A percentile compares a stretch with the other conserved stretches of the same genome.
phyloP scores from a whole-genome alignment of 257 asterid genomes.

The Scutellaria minor region DNA sequence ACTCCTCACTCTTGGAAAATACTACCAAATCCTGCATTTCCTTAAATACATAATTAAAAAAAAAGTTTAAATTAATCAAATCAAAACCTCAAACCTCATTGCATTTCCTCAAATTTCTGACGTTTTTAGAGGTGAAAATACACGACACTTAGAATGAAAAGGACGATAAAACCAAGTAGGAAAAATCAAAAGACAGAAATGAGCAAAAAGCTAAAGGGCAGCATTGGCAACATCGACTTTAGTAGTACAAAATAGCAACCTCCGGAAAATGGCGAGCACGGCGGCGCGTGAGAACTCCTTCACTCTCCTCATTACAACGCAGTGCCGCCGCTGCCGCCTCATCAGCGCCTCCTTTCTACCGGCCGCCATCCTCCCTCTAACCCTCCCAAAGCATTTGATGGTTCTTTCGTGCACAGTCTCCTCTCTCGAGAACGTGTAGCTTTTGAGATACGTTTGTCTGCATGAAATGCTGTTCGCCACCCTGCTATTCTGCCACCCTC shows the following conservation, averaged over 20 bases:
- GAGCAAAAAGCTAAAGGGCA: background rate
- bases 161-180: background rate
- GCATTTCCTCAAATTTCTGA: no score
- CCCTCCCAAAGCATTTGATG: constrained; percentile 55
- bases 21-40: no score
- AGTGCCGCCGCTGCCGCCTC: constrained; percentile 36
- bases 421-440: constrained; percentile 72
- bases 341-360: constrained; percentile 30
- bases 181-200: background rate
- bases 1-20: no score
- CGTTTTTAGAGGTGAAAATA: no score
- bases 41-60: no score
- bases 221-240: constrained; percentile 54
- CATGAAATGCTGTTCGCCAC: constrained; percentile 66
- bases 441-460: constrained; percentile 63
- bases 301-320: constrained; percentile 43
- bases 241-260: constrained; percentile 58
- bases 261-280: constrained; percentile 50
- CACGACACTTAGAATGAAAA: no score
- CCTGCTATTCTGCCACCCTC: constrained; percentile 45
- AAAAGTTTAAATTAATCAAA: no score
- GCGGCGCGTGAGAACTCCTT: constrained; percentile 55
- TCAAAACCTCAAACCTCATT: no score
- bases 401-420: constrained; percentile 65
- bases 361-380: constrained; percentile 47